Evolutionary conservation across 2,329 filamentous ascomycete species (phyloP), one percentile per base, ranked within the genome.

Genomic region (Alternaria metachromatica): DNA sequence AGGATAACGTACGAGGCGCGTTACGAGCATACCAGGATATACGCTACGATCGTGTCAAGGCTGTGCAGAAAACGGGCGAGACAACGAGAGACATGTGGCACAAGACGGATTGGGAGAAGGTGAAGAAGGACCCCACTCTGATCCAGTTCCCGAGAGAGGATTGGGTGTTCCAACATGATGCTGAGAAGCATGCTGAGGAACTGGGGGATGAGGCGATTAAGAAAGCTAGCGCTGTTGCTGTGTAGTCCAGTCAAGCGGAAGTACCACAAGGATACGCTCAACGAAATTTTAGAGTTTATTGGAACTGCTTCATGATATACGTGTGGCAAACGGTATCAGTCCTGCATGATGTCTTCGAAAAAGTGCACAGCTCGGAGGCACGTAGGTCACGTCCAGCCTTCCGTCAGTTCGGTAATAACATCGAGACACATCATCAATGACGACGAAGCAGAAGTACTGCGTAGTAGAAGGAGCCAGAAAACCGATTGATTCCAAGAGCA

Each of bases 51-150:
- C 64, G 76, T 4, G 75, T 76, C 12, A 68, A 71, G 50, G 76
- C 73, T 18, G 76, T 76, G 56, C 76, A 79, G 68, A 78, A 78
- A 63, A 76, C 75, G 7, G 76, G 76, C 1, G 73, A 77, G 64
- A 76, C 72, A 20, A 78, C 74, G 45, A 66, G 76, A 5, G 76
- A 79, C 61, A 73, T 74, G 72, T 78, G 73, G 74, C 76, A 79
- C 41, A 76, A 78, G 30, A 76, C 75, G 3, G 72, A 79, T 41
- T 79, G 76, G 75, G 72, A 75, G 25, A 72, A 76, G 65, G 75
- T 77, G 2, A 77, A 76, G 69, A 60, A 64, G 55, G 68, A 78
- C 37, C 76, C 76, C 0, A 69, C 73, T 20, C 62, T 62, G 23
- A 76, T 78, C 6, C 69, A 75, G 62, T 72, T 77, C 7, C 76